These are phyloP conservation scores for Parietaria judaica DNA, from an alignment of 306 rosid genomes.

Conservation along the genomic window DNA sequence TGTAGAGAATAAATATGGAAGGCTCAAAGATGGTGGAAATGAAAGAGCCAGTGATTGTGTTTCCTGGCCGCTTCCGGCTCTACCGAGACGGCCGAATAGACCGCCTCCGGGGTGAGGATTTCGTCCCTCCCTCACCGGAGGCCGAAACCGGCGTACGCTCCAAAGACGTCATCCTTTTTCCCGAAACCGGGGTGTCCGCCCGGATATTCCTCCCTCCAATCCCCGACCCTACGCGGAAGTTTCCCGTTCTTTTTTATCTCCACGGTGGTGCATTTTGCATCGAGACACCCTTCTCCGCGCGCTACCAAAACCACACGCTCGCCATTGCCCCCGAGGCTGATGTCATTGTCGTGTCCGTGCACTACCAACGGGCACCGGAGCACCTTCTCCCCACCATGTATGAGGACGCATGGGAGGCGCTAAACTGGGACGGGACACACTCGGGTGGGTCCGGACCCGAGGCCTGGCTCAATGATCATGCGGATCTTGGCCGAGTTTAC, in stretches of 20 bases:
- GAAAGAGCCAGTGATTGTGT: background rate
- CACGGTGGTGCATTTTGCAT: slow-evolving; percentile 80
- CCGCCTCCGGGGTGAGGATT: slow-evolving; percentile 47
- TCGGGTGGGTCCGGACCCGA: slow-evolving; percentile 13
- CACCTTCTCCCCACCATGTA: slow-evolving; percentile 44
- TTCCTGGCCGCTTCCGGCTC: slow-evolving; percentile 49
- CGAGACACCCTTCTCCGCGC: slow-evolving; percentile 48
- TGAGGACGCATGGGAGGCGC: slow-evolving; percentile 22
- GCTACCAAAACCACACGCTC: slow-evolving; percentile 64
- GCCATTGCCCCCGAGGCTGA: slow-evolving; percentile 46
- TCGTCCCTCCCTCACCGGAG: slow-evolving; percentile 44
- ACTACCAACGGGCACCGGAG: slow-evolving; percentile 68
- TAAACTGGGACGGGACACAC: slow-evolving; percentile 21
- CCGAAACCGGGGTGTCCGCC: slow-evolving; percentile 50
- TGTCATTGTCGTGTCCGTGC: slow-evolving; percentile 42
- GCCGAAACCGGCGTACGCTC: slow-evolving; percentile 54
- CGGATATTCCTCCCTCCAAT: slow-evolving; percentile 45
- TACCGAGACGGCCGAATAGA: slow-evolving; percentile 51
- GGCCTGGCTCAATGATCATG: slow-evolving; percentile 21
- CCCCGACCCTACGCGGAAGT: background rate
- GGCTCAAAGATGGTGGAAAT: too few relatives aligned
- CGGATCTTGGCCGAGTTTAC: slow-evolving; percentile 14
- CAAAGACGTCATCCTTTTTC: slow-evolving; percentile 50
- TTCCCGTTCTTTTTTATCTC: slow-evolving; percentile 48
- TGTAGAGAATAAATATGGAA: too few relatives aligned